Percentiles rank a stretch among this genome's conserved stretches.
Conservation (phyloP, 306 rosid genomes). For the Sophora flavescens region DNA sequence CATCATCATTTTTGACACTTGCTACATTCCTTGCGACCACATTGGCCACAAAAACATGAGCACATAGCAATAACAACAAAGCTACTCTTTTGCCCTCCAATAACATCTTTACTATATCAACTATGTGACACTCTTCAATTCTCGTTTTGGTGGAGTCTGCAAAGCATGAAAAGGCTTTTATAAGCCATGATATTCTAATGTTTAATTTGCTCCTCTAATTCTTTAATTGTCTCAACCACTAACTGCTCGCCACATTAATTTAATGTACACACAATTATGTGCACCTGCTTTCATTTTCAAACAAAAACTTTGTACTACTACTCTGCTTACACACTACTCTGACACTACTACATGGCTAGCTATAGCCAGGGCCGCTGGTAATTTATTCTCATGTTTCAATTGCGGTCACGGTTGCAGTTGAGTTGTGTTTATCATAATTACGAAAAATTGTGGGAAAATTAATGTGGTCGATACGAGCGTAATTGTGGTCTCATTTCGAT, state of each 20-base stretch:
- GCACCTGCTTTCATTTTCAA: conserved; percentile 43
- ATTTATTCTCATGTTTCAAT: background rate
- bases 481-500: too few relatives aligned
- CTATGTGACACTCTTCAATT: conserved; percentile 36
- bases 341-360: conserved; percentile 22
- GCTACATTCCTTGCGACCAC: conserved; percentile 72
- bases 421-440: too few relatives aligned
- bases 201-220: background rate
- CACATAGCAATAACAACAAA: conserved; percentile 61
- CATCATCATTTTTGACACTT: conserved; percentile 49
- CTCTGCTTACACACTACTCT: conserved; percentile 5
- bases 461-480: too few relatives aligned
- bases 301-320: conserved; percentile 30
- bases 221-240: conserved; percentile 67
- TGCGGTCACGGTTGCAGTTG: too few relatives aligned
- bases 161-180: conserved; percentile 42
- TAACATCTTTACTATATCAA: conserved; percentile 50
- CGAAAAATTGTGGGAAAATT: too few relatives aligned
- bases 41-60: conserved; percentile 56
- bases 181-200: background rate
- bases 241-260: conserved; percentile 59
- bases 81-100: conserved; percentile 40
- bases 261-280: conserved; percentile 47
- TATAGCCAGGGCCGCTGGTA: background rate
- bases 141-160: conserved; percentile 25